Conservation (phyloP, 2,329 filamentous ascomycete species). For the Sporothrix dimorphospora region DNA sequence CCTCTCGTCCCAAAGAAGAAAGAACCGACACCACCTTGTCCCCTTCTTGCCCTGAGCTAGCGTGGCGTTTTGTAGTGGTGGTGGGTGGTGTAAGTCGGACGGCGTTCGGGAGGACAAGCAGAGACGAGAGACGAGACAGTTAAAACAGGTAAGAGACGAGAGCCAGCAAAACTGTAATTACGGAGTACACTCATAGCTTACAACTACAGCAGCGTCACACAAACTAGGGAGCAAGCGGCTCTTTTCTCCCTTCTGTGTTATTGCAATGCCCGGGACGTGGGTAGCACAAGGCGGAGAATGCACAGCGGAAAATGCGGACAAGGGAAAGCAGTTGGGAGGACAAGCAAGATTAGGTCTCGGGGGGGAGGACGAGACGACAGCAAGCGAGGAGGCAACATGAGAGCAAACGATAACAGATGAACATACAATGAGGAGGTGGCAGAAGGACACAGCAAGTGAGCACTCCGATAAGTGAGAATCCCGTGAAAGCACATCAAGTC, state of each 20-base stretch:
- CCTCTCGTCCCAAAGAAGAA: background rate
- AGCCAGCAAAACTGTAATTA: background rate
- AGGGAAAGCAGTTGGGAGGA: background rate
- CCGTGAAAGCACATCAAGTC: background rate
- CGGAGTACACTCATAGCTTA: background rate
- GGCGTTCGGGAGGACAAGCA: background rate
- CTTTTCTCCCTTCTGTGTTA: background rate
- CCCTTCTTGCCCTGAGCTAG: conserved; percentile 5
- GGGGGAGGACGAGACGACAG: background rate
- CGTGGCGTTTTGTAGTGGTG: background rate
- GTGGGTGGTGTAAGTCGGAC: conserved; percentile 16
- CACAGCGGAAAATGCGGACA: background rate
- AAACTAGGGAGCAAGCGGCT: background rate
- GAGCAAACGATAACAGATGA: background rate
- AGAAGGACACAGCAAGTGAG: background rate
- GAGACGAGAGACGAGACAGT: too few species aligned
- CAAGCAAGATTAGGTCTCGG: conserved; percentile 7
- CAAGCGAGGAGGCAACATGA: background rate
- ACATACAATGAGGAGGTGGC: background rate
- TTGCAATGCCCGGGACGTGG: conserved; percentile 20
- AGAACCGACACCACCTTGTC: background rate
- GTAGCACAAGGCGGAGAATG: conserved; percentile 16
- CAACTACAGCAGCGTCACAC: background rate
- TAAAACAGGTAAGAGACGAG: background rate
- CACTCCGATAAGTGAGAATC: background rate